Conservation (phyloP, 2,329 filamentous ascomycete species). For the Mycosphaerelloides madeirae region DNA sequence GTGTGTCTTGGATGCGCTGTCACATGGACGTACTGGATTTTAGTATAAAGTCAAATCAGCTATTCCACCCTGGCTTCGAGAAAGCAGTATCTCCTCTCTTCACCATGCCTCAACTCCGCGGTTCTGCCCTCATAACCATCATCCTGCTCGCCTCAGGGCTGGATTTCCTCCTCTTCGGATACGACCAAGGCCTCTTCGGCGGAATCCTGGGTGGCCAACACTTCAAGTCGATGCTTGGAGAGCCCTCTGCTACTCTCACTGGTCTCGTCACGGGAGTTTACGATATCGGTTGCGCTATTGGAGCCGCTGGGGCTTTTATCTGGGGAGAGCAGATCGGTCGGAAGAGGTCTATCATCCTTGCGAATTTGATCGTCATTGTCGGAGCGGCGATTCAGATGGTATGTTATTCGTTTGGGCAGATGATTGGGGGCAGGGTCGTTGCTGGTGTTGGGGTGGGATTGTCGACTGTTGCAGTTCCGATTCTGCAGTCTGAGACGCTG, state of each 20-base stretch:
- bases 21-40: too few species aligned
- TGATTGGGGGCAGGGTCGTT: slow-evolving; percentile 25
- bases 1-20: too few species aligned
- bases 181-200: slow-evolving; percentile 29
- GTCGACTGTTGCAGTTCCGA: slow-evolving; percentile 28
- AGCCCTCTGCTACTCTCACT: slow-evolving; percentile 24
- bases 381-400: slow-evolving; percentile 25
- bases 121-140: slow-evolving; percentile 24
- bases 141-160: slow-evolving; percentile 27
- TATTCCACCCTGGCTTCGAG: too few species aligned
- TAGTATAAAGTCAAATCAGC: too few species aligned
- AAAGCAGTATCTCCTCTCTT: too few species aligned
- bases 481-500: slow-evolving; percentile 28
- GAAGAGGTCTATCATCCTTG: slow-evolving; percentile 24
- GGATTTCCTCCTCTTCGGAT: slow-evolving; percentile 28
- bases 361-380: slow-evolving; percentile 26
- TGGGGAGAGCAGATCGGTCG: slow-evolving; percentile 24
- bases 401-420: slow-evolving; percentile 24
- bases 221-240: slow-evolving; percentile 27
- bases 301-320: slow-evolving; percentile 25
- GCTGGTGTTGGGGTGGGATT: slow-evolving; percentile 26
- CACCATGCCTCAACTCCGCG: too few species aligned
- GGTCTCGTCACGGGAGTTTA: slow-evolving; percentile 27
- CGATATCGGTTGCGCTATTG: slow-evolving; percentile 26
- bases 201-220: slow-evolving; percentile 27